Evolutionary conservation across 148 eudicot genomes (phyloP), one percentile per base, ranked within the genome.

Genomic region (Cornus suecica): DNA sequence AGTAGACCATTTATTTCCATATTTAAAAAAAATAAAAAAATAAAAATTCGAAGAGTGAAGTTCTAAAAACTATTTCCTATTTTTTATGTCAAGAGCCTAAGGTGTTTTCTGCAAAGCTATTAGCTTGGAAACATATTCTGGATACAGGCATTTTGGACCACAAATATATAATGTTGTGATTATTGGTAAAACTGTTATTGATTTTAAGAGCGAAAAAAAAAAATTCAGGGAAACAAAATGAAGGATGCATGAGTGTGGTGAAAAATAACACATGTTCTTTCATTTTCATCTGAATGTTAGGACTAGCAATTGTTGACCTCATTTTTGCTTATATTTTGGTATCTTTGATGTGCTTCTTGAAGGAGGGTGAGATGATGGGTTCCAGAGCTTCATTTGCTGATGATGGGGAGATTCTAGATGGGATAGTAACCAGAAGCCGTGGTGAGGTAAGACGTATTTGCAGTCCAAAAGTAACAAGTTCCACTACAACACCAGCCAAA

Each of bases 391-490:
- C 92, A 30, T 68, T 67, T 79, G 81, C 87, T 11, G 86, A 85
- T 37, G 90, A 85, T 8, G 89, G 77, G 65, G 94, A 90, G 84
- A 79, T 90, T 32, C 51, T 92, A 31, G 97, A 92, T 74, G 97
- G 84, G 28, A 83, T 88, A 62, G 85, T 92, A 60, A 92, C 94
- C 9, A 88, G 97, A 83, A 92, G 97, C 80, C 83, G 97, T 29
- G 97, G 97, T 51, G 97, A 92, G 82, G 80, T 92, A 15, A 84
- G 87, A 78, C 92, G 75, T 8, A 85, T 80, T 0, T 76, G 85
- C 74, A 90, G 94, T 77, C 91, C 94, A 18, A 92, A 86, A 75
- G 76, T 92, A 1, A 88, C 90, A 60, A 92, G 97, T 83, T 84
- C 94, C 48, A 84, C 89, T 16, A 22, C 88, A 72, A 87, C 97